Evolutionary conservation across 768 basidiomycete genomes (phyloP).

Genomic region (Mrakia blollopis): DNA sequence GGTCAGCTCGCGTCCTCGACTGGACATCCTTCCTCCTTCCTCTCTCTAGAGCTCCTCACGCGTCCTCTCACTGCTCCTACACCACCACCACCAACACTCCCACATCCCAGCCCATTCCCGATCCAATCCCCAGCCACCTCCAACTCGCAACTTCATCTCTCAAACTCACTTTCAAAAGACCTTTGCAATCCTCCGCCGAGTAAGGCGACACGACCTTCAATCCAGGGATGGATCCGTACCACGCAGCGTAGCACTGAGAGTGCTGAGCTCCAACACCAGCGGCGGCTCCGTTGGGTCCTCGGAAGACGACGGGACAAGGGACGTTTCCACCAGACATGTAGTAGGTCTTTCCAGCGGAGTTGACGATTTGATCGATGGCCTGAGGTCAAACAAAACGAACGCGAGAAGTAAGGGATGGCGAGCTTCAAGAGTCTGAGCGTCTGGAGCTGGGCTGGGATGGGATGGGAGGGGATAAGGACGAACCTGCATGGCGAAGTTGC

Average conservation of each 20-base stretch:
- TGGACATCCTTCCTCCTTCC: background rate
- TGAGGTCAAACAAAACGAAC: conserved; percentile 34
- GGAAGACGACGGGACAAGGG: conserved; percentile 97
- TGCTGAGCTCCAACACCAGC: conserved; percentile 95
- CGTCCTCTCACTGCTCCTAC: background rate
- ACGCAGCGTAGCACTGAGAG: conserved; percentile 94
- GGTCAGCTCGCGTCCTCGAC: background rate
- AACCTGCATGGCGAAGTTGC: conserved; percentile 97
- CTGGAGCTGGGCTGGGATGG: background rate
- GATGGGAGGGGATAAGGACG: conserved; percentile 12
- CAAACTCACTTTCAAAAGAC: conserved; percentile 75
- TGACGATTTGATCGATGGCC: conserved; percentile 99
- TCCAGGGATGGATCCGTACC: conserved; percentile 73
- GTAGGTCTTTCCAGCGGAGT: conserved; percentile 99
- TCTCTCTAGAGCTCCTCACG: background rate
- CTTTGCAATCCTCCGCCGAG: conserved; percentile 98
- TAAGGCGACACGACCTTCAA: conserved; percentile 97
- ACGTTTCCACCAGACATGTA: conserved; percentile 99
- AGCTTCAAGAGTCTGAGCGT: background rate
- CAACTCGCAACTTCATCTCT: background rate
- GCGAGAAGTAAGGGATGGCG: background rate
- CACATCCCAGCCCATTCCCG: no score
- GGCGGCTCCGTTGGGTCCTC: conserved; percentile 98
- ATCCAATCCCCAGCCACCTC: background rate
- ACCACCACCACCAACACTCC: no score